phyloP scores from a whole-genome alignment of 2,329 filamentous ascomycete genomes.

The Chaetothyriales sp. region DNA sequence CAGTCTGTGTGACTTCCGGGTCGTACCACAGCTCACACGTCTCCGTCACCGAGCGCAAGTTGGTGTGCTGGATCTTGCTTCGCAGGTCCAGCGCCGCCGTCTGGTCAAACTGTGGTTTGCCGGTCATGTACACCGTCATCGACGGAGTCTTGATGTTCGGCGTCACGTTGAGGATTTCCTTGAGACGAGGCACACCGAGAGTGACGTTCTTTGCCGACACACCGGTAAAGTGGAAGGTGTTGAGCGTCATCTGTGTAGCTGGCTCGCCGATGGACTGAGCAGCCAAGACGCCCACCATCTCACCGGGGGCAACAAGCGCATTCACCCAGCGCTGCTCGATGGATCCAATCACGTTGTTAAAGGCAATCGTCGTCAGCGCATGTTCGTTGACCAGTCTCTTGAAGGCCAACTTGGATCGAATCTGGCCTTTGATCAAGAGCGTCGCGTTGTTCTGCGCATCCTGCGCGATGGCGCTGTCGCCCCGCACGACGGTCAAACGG shows the following conservation, averaged over 20 bases:
- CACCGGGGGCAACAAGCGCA: constrained; percentile 76
- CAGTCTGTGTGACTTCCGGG: constrained; percentile 72
- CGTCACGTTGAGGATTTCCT: constrained; percentile 97
- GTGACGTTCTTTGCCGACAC: constrained; percentile 99
- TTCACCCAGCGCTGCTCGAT: constrained; percentile 78
- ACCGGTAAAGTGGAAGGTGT: constrained; percentile 99
- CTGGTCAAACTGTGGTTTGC: constrained; percentile 48
- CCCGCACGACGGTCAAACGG: constrained; percentile 72
- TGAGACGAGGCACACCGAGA: constrained; percentile 93
- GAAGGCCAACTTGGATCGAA: constrained; percentile 81
- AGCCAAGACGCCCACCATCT: constrained; percentile 96
- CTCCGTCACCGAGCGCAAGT: constrained; percentile 76
- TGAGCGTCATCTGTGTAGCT: constrained; percentile 97
- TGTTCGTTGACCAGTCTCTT: constrained; percentile 81
- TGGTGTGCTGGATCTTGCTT: constrained; percentile 87
- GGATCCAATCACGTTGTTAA: constrained; percentile 83
- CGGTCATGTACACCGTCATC: constrained; percentile 79
- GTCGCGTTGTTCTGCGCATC: constrained; percentile 86
- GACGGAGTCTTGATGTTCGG: constrained; percentile 97
- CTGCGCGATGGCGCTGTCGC: constrained; percentile 62
- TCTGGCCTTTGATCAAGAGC: constrained; percentile 77
- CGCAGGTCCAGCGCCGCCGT: constrained; percentile 74
- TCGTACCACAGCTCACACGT: constrained; percentile 97
- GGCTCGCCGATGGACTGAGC: constrained; percentile 98
- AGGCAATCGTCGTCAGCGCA: constrained; percentile 76